Evolutionary conservation across 495 filamentous ascomycete species (phyloP).

Genomic region (Aspergillus avenaceus): DNA sequence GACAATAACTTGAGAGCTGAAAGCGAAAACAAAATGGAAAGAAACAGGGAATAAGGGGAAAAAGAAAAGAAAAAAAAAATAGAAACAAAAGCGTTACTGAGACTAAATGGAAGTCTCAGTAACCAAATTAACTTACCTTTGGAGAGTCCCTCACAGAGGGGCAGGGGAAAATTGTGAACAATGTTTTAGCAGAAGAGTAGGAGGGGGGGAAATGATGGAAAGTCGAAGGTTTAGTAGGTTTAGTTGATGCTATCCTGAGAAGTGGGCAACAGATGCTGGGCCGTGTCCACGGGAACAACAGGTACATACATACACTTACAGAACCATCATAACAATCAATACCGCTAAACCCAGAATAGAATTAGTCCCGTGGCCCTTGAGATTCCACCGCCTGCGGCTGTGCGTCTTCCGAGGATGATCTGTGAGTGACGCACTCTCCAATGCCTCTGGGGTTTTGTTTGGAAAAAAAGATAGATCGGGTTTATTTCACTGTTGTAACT

Average conservation of each 20-base stretch:
- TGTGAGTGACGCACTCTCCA: constrained; percentile 4
- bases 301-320: not conserved
- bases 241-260: constrained; percentile 13
- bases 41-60: constrained; percentile 4
- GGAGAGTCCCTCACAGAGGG: constrained; percentile 24
- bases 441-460: not conserved
- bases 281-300: constrained; percentile 21
- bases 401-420: constrained; percentile 8
- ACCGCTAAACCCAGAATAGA: constrained; percentile 19
- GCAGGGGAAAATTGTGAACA: constrained; percentile 5
- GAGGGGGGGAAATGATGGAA: not conserved
- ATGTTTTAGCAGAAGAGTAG: constrained; percentile 7
- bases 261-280: constrained; percentile 6
- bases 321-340: constrained; percentile 4
- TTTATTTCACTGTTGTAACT: not conserved
- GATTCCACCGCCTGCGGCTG: constrained; percentile 3
- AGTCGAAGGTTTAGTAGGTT: not conserved
- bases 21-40: constrained; percentile 10
- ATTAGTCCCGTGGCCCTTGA: constrained; percentile 2
- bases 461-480: not conserved
- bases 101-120: not conserved
- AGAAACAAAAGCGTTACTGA: not conserved
- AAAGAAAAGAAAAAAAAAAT: constrained; percentile 3
- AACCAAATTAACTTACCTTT: constrained; percentile 19
- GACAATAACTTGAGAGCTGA: not conserved